These are phyloP conservation scores for Takashimella tepidaria DNA, from an alignment of 1,284 basidiomycete species.

Conservation along the genomic window DNA sequence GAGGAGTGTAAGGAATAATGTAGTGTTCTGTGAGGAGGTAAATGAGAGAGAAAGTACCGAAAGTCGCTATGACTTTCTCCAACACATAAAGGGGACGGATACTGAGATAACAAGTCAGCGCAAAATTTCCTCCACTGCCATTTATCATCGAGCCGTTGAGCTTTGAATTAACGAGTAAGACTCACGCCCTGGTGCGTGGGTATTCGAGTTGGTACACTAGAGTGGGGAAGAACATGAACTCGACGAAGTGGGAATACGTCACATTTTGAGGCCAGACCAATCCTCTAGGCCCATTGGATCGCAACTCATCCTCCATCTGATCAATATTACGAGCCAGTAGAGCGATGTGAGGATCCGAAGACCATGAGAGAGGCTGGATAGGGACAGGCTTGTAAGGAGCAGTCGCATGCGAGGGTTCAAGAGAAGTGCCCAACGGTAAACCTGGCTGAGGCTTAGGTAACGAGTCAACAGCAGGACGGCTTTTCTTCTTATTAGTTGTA, in stretches of 20 bases:
- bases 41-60: conserved; percentile 89
- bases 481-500: background rate
- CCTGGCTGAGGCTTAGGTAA: conserved; percentile 29
- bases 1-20: conserved; percentile 75
- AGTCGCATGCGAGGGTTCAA: conserved; percentile 38
- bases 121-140: background rate
- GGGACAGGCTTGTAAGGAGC: conserved; percentile 43
- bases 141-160: too few species aligned
- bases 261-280: conserved; percentile 84
- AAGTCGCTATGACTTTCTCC: conserved; percentile 90
- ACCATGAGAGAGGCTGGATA: conserved; percentile 61
- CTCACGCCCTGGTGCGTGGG: conserved; percentile 74
- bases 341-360: conserved; percentile 65
- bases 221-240: conserved; percentile 86
- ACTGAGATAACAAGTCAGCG: conserved; percentile 47
- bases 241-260: conserved; percentile 73
- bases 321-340: conserved; percentile 69
- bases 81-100: conserved; percentile 88
- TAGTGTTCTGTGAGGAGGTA: conserved; percentile 88
- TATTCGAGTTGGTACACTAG: conserved; percentile 96
- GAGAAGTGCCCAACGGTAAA: conserved; percentile 43
- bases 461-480: conserved; percentile 24
- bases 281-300: conserved; percentile 56
- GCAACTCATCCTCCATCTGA: conserved; percentile 71
- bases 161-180: too few species aligned